Percentiles rank a stretch among this genome's conserved stretches.
Conservation (phyloP, 2,329 filamentous ascomycete genomes). For the Polytolypa hystricis region DNA sequence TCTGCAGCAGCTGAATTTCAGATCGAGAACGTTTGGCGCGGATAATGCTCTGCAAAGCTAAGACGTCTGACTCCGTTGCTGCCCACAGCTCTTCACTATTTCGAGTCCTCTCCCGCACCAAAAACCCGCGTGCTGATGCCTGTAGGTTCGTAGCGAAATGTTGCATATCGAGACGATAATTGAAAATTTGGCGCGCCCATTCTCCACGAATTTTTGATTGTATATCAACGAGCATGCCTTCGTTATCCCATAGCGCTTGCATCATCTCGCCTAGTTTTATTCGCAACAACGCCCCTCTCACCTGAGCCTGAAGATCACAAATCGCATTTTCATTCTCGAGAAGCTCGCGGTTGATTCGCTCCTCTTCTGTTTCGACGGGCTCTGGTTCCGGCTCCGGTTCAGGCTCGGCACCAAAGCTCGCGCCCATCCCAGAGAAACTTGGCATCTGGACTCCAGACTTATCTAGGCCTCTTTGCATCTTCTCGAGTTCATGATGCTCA, state of each 20-base stretch:
- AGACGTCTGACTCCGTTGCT: conserved; percentile 57
- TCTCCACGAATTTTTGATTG: conserved; percentile 82
- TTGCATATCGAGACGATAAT: conserved; percentile 74
- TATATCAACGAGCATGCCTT: conserved; percentile 65
- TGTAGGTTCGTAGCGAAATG: conserved; percentile 71
- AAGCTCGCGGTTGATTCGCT: conserved; percentile 72
- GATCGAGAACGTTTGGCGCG: conserved; percentile 42
- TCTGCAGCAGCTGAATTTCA: conserved; percentile 32
- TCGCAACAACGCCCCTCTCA: conserved; percentile 68
- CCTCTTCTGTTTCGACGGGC: conserved; percentile 75
- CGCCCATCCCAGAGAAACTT: conserved; percentile 94
- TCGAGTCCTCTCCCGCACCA: conserved; percentile 54
- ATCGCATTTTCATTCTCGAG: conserved; percentile 62
- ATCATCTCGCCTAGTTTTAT: conserved; percentile 70
- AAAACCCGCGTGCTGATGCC: conserved; percentile 63
- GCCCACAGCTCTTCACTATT: conserved; percentile 62
- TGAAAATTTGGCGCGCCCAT: conserved; percentile 70
- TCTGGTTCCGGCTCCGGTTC: conserved; percentile 62
- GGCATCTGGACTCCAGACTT: conserved; percentile 93
- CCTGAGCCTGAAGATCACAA: conserved; percentile 73
- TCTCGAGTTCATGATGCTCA: conserved; percentile 92
- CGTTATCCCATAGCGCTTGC: conserved; percentile 80
- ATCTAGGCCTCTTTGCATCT: conserved; percentile 92
- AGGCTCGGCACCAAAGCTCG: conserved; percentile 81
- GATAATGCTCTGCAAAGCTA: conserved; percentile 72